Base-by-base conservation (phyloP, 306 rosid genomes). In the Crataegus laevigata region DNA sequence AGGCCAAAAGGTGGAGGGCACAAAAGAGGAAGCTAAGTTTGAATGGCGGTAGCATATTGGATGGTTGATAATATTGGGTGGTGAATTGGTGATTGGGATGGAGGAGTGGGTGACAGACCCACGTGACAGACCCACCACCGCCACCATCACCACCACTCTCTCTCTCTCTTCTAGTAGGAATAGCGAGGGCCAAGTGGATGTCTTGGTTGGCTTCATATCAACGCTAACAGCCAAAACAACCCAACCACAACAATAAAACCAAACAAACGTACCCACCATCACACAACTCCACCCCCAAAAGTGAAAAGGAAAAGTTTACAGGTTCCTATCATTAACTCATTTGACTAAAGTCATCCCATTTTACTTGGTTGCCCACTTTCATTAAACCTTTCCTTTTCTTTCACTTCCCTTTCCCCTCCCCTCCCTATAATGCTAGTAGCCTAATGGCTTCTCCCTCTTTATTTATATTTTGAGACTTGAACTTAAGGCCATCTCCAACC, bases 141-240 rank as follows among this genome's bases (percentile, higher is more conserved):
- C 54, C 54, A 47, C 54, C 18, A 47, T 47, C 21, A 15, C 70
- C 80, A 70, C 76, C 80, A 72, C 82, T 82, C 8, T 13, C 51
- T 45, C 51, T 3, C 50, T 2, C 13, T 3, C 14, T 12, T 11
- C 45, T 42, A 11, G 2, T 6, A 58, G 63, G 63, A 58, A 11
- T 58, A 58, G 29, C 3, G 63, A 13, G 25, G 63, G 38, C 75
- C 84, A 74, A 69, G 83, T 91, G 89, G 88, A 85, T 86, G 21
- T 87, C 82, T 78, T 29, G 82, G 84, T 83, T 91, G 96, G 96
- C 97, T 94, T 94, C 82, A 81, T 88, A 81, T 84, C 96, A 89
- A 92, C 88, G 99, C 99, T 82, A 92, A 87, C 93, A 77, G 85
- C 96, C 93, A 89, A 90, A 81, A 79, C 19, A 82, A 82, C 67